A percentile compares a stretch with the other conserved stretches of the same genome.
Evolutionary conservation across 2,329 filamentous ascomycete genomes (phyloP).

Genomic region (Ceratocystis albifundus): DNA sequence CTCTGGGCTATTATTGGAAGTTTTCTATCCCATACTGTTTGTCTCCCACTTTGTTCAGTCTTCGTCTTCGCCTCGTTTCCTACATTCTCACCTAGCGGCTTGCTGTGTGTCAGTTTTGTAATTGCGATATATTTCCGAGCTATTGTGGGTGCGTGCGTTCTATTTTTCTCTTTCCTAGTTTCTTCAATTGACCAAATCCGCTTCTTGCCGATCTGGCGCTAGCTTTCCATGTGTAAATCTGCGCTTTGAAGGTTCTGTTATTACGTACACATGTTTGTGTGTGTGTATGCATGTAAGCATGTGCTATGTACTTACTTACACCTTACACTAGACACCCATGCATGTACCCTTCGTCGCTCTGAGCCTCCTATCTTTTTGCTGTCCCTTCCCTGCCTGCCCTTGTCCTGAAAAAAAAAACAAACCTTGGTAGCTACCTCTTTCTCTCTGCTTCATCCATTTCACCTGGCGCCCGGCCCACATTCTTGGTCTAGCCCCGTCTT

Average conservation of each 20-base stretch:
- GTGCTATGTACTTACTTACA: not conserved
- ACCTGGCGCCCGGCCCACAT: not conserved
- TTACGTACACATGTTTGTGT: not conserved
- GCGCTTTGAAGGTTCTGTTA: not conserved
- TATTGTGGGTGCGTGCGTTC: not conserved
- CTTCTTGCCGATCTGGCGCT: not conserved
- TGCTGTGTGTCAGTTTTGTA: not conserved
- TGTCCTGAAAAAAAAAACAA: not conserved
- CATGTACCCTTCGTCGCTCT: not conserved
- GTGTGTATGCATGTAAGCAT: not conserved
- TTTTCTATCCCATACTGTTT: not conserved
- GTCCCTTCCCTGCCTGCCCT: not conserved
- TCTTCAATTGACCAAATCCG: not conserved
- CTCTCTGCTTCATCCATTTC: not conserved
- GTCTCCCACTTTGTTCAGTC: not conserved
- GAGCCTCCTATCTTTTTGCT: not conserved
- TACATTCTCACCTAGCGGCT: not conserved
- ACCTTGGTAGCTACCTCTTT: not conserved
- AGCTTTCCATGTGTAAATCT: conserved; percentile 5
- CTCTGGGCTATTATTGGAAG: not conserved
- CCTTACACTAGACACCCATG: not conserved
- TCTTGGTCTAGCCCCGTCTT: conserved; percentile 7
- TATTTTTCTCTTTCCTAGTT: not conserved
- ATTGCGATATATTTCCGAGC: not conserved
- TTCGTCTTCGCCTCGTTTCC: not conserved